Evolutionary conservation across 768 basidiomycete species (phyloP).

Genomic region (Galerina marginata): DNA sequence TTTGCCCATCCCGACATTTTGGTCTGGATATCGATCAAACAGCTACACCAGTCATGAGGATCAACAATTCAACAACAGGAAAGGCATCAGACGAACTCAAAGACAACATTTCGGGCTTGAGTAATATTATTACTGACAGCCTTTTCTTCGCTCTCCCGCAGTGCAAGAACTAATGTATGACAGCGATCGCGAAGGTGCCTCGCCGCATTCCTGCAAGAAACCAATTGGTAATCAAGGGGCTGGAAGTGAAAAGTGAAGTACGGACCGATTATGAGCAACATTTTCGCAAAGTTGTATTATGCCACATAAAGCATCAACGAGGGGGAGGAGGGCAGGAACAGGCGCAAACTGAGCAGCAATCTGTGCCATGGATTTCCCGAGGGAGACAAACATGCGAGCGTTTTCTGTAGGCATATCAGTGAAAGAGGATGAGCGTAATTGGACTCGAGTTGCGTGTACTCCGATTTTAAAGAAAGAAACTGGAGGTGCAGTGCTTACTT

Average conservation of each 20-base stretch:
- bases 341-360: slow-evolving; percentile 52
- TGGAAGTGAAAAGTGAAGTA: background rate
- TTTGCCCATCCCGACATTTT: slow-evolving; percentile 52
- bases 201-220: slow-evolving; percentile 42
- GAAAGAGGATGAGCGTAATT: background rate
- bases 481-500: background rate
- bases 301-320: slow-evolving; percentile 44
- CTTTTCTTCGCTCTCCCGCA: slow-evolving; percentile 38
- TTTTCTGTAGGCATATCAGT: slow-evolving; percentile 1
- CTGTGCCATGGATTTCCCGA: slow-evolving; percentile 47
- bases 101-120: slow-evolving; percentile 39
- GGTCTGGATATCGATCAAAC: slow-evolving; percentile 35
- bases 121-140: slow-evolving; percentile 37
- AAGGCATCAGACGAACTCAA: slow-evolving; percentile 19
- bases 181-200: slow-evolving; percentile 53
- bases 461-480: background rate
- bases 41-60: slow-evolving; percentile 11
- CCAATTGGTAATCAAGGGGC: slow-evolving; percentile 4
- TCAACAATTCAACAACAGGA: background rate
- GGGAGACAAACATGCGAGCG: slow-evolving; percentile 20
- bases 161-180: slow-evolving; percentile 43
- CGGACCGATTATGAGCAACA: slow-evolving; percentile 53
- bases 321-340: slow-evolving; percentile 51
- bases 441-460: background rate
- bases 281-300: slow-evolving; percentile 54